These are phyloP conservation scores for Eurotiales sp. DNA, from an alignment of 2,329 filamentous ascomycete species.

Conservation along the genomic window DNA sequence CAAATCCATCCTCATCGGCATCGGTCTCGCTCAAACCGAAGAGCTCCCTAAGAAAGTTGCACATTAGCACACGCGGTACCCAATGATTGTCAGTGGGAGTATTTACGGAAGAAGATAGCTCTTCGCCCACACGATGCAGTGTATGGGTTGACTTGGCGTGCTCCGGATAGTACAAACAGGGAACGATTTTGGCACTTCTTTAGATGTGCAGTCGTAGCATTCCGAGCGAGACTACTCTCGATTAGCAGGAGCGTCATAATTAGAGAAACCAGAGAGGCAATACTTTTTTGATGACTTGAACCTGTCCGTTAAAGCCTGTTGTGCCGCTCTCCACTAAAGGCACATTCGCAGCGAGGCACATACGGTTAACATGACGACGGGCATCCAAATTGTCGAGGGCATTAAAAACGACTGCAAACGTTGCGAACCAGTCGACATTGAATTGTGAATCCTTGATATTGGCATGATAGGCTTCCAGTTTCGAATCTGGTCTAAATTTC, in stretches of 20 bases:
- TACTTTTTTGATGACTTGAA: conserved; percentile 88
- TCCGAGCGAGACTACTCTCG: conserved; percentile 58
- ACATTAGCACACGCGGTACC: conserved; percentile 23
- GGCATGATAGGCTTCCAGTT: conserved; percentile 82
- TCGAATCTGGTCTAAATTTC: conserved; percentile 83
- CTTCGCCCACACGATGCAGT: conserved; percentile 98
- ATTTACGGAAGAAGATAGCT: conserved; percentile 79
- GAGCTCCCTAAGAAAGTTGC: conserved; percentile 65
- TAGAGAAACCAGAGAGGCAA: not conserved
- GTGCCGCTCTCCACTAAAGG: conserved; percentile 95
- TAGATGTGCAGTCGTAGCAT: conserved; percentile 92
- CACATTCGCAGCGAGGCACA: conserved; percentile 89
- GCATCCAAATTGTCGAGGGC: conserved; percentile 95
- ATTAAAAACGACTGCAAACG: conserved; percentile 88
- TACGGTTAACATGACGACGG: conserved; percentile 89
- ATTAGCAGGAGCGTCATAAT: not conserved
- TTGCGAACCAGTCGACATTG: conserved; percentile 80
- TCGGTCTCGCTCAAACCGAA: conserved; percentile 91
- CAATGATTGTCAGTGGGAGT: not conserved
- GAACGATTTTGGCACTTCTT: conserved; percentile 87
- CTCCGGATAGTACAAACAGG: conserved; percentile 96
- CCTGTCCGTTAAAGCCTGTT: conserved; percentile 95
- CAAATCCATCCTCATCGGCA: conserved; percentile 60
- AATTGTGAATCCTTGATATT: conserved; percentile 92
- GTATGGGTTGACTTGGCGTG: conserved; percentile 92